These are phyloP conservation scores for Fusarium bactridioides DNA, from an alignment of 2,329 filamentous ascomycete species.

Conservation along the genomic window DNA sequence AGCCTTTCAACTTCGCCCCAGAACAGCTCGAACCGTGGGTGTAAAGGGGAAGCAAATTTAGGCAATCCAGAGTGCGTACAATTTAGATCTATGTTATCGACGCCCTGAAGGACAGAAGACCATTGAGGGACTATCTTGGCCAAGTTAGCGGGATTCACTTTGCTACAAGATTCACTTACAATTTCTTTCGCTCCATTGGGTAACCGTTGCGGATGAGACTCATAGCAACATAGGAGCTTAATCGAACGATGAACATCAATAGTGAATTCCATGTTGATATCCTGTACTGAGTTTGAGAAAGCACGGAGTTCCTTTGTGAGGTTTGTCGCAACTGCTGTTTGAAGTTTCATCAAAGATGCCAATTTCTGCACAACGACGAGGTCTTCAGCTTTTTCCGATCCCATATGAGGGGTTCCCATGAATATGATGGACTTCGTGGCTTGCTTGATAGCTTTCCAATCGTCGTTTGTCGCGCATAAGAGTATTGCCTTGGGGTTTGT, in stretches of 20 bases:
- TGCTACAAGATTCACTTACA: background rate
- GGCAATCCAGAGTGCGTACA: conserved; percentile 31
- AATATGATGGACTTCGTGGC: conserved; percentile 33
- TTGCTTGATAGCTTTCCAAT: conserved; percentile 26
- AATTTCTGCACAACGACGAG: conserved; percentile 33
- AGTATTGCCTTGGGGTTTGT: conserved; percentile 21
- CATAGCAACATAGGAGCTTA: conserved; percentile 33
- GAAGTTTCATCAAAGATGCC: conserved; percentile 25
- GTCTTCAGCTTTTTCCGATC: conserved; percentile 29
- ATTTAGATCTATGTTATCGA: conserved; percentile 31
- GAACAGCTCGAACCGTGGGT: conserved; percentile 30
- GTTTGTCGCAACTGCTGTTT: conserved; percentile 24
- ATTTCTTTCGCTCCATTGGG: conserved; percentile 29
- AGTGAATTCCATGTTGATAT: conserved; percentile 37
- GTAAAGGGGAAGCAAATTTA: conserved; percentile 26
- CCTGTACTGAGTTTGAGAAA: conserved; percentile 30
- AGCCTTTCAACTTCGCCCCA: conserved; percentile 33
- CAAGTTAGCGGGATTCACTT: background rate
- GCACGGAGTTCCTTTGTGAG: conserved; percentile 31
- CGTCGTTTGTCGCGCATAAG: conserved; percentile 28
- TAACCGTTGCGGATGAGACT: conserved; percentile 29
- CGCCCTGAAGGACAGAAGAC: conserved; percentile 32
- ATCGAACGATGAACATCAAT: conserved; percentile 33
- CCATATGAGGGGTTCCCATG: conserved; percentile 36
- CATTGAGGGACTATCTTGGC: conserved; percentile 33